Conservation (phyloP, 306 rosid species). For the Hippophae tibetana region DNA sequence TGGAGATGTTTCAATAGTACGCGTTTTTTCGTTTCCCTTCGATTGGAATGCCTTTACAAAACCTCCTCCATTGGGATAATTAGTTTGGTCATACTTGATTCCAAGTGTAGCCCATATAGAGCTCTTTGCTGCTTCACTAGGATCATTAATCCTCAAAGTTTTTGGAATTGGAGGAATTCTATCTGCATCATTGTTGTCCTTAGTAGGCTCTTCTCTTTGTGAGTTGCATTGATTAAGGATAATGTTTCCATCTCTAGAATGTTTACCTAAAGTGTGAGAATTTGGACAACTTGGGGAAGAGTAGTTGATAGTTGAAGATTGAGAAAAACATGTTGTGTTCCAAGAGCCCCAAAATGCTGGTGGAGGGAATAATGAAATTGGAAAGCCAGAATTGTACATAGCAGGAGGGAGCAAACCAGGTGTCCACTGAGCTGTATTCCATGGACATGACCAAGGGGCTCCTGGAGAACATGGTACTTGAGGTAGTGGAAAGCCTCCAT, state of each 20-base stretch:
- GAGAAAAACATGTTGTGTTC: conserved; percentile 39
- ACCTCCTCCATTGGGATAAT: conserved; percentile 36
- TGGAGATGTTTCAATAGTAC: conserved; percentile 30
- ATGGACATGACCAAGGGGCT: conserved; percentile 47
- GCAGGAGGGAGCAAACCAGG: conserved; percentile 39
- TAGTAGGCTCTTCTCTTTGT: conserved; percentile 25
- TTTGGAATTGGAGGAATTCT: conserved; percentile 44
- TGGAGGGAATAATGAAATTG: conserved; percentile 41
- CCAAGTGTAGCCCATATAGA: conserved; percentile 58
- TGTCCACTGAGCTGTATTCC: conserved; percentile 46
- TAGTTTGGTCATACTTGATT: conserved; percentile 43
- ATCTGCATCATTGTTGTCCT: conserved; percentile 25
- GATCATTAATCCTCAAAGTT: conserved; percentile 59
- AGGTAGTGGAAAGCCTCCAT: conserved; percentile 7
- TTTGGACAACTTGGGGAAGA: conserved; percentile 24
- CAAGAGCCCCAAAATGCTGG: conserved; percentile 60
- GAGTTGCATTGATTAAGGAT: conserved; percentile 19
- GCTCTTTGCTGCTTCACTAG: conserved; percentile 56
- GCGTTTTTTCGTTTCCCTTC: conserved; percentile 34
- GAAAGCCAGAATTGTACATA: conserved; percentile 45
- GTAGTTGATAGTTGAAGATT: conserved; percentile 28
- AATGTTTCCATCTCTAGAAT: conserved; percentile 47
- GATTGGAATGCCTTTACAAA: conserved; percentile 44
- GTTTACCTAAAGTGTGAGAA: conserved; percentile 51
- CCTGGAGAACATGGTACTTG: conserved; percentile 39